These are phyloP conservation scores for Petunia hybrid DNA, from an alignment of 305 asterid genomes.

Conservation along the genomic window DNA sequence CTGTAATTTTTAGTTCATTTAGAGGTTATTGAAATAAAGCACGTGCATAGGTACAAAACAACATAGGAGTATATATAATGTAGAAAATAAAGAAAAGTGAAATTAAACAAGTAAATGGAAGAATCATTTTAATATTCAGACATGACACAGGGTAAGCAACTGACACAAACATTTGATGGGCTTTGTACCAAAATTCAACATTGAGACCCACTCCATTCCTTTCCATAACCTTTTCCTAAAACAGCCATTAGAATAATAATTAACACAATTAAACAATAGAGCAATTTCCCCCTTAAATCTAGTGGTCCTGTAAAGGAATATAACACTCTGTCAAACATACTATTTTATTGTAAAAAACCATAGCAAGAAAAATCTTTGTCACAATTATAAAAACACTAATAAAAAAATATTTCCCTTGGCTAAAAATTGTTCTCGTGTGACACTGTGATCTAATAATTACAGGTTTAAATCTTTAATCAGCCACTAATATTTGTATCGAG, in stretches of 20 bases:
- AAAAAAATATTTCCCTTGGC: background rate
- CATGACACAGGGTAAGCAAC: background rate
- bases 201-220: conserved; percentile 19
- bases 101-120: background rate
- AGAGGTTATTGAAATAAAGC: background rate
- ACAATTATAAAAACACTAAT: background rate
- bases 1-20: too few relatives aligned
- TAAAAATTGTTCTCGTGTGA: too few relatives aligned
- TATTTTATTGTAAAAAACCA: background rate
- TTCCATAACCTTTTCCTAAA: background rate
- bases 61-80: too few relatives aligned
- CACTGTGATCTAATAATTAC: too few relatives aligned
- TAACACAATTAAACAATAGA: background rate
- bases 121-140: background rate
- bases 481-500: too few relatives aligned
- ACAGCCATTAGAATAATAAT: background rate
- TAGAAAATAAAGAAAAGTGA: background rate
- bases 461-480: too few relatives aligned
- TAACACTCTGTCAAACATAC: conserved; percentile 3
- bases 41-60: conserved; percentile 1
- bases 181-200: conserved; percentile 32
- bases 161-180: conserved; percentile 5
- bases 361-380: conserved; percentile 3
- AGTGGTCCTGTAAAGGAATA: conserved; percentile 9
- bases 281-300: background rate